These are phyloP conservation scores for Pleomassaria siparia DNA, from an alignment of 2,329 filamentous ascomycete genomes.

Conservation along the genomic window DNA sequence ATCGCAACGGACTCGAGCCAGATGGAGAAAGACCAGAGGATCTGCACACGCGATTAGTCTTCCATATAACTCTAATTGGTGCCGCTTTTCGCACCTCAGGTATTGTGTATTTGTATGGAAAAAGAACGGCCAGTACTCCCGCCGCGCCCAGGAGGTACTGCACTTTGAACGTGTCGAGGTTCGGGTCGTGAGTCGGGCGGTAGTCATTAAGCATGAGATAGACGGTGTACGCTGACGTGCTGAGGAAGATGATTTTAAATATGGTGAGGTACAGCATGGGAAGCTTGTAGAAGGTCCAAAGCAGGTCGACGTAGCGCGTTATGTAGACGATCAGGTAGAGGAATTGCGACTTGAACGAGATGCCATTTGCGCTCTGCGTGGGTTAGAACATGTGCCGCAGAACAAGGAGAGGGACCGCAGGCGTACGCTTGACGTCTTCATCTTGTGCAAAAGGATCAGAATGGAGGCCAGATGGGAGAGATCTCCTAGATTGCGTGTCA, in stretches of 20 bases:
- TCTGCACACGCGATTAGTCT: constrained; percentile 51
- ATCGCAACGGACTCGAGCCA: constrained; percentile 98
- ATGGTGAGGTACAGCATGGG: constrained; percentile 77
- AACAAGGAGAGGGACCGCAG: background rate
- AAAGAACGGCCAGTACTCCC: constrained; percentile 74
- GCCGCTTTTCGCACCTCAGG: constrained; percentile 57
- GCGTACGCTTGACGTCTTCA: constrained; percentile 81
- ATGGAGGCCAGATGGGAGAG: constrained; percentile 94
- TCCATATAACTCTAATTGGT: background rate
- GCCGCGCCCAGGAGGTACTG: constrained; percentile 88
- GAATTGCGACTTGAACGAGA: constrained; percentile 98
- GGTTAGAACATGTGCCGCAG: constrained; percentile 16
- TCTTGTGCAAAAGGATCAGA: constrained; percentile 93
- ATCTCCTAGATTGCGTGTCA: constrained; percentile 65
- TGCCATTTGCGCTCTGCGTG: constrained; percentile 84
- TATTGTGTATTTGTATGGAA: constrained; percentile 80
- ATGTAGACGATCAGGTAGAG: constrained; percentile 93
- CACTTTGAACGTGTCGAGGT: constrained; percentile 95
- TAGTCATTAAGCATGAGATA: constrained; percentile 98
- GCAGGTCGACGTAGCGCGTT: constrained; percentile 88
- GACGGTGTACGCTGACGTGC: constrained; percentile 86
- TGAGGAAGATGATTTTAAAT: constrained; percentile 96
- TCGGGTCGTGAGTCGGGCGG: constrained; percentile 96
- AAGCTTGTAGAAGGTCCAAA: constrained; percentile 77
- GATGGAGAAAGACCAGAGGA: constrained; percentile 96